A percentile compares a stretch with the other conserved stretches of the same genome.
These are phyloP conservation scores for Asterophora parasitica DNA, from an alignment of 768 basidiomycete species.

Conservation along the genomic window DNA sequence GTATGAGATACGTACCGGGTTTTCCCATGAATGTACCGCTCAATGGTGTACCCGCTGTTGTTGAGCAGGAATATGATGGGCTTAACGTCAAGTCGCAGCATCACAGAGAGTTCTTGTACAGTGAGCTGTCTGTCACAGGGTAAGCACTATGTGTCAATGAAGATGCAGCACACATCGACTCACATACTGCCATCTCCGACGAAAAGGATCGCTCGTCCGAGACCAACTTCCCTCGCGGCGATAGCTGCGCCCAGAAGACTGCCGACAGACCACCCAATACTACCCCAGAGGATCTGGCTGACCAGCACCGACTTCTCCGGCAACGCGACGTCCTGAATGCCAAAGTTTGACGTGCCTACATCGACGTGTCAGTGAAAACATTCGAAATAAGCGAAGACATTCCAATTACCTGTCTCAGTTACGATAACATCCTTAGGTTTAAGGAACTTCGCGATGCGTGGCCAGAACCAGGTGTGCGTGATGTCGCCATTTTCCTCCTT, in stretches of 20 bases:
- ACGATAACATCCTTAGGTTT: slow-evolving; percentile 69
- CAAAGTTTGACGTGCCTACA: slow-evolving; percentile 75
- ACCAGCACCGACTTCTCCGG: slow-evolving; percentile 65
- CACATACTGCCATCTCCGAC: slow-evolving; percentile 81
- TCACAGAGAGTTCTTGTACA: slow-evolving; percentile 80
- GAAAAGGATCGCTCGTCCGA: slow-evolving; percentile 75
- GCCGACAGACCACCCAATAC: slow-evolving; percentile 86
- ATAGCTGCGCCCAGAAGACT: slow-evolving; percentile 75
- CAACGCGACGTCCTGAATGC: slow-evolving; percentile 74
- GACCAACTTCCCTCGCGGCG: slow-evolving; percentile 60
- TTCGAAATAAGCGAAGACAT: background rate
- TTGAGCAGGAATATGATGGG: slow-evolving; percentile 86
- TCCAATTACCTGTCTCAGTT: slow-evolving; percentile 70
- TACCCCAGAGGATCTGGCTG: slow-evolving; percentile 85
- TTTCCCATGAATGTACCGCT: slow-evolving; percentile 70
- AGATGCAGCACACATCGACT: slow-evolving; percentile 23
- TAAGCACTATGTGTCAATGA: slow-evolving; percentile 3
- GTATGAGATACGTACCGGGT: slow-evolving; percentile 30
- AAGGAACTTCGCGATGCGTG: slow-evolving; percentile 70
- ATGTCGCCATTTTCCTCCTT: slow-evolving; percentile 50
- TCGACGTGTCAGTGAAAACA: too few relatives aligned
- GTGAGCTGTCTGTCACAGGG: slow-evolving; percentile 54
- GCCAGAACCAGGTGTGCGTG: slow-evolving; percentile 83
- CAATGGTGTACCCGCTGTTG: slow-evolving; percentile 84
- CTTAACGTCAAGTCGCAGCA: slow-evolving; percentile 65